Base-by-base conservation (phyloP, 2,329 filamentous ascomycete species). In the Rhynchosporium secalis region DNA sequence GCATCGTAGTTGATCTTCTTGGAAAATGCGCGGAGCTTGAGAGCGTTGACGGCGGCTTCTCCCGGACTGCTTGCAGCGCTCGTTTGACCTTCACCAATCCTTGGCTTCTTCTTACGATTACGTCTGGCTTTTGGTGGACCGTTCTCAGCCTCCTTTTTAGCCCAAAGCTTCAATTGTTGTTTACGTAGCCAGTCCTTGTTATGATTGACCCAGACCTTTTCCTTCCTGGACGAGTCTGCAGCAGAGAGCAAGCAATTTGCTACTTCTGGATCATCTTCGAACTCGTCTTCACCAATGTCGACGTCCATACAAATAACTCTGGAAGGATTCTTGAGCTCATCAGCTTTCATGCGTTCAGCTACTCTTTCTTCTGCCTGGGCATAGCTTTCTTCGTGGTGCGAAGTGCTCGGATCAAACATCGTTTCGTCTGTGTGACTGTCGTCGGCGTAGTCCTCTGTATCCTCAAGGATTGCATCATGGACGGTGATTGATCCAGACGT, bases 151-250 rank as follows among this genome's bases (percentile, higher is more conserved):
- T 85, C 78, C 75, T 92, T 91, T 63, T 87, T 84, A 45, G 89
- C 85, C 61, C 96, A 88, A 6, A 89, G 82, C 75, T 95, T 96
- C 64, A 90, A 86, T 72, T 97, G 92, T 72, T 96, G 89, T 55
- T 87, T 84, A 8, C 94, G 90, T 45, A 99, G 81, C 84, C 93
- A 99, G 68, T 96, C 92, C 74, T 95, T 92, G 76, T 99, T 98
- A 73, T 93, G 88, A 63, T 94, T 93, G 48, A 96, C 87, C 95
- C 95, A 99, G 58, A 98, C 90, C 63, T 87, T 86, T 75, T 97
- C 93, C 75, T 97, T 98, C 72, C 92, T 85, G 40, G 84, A 84
- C 2, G 88, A 85, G 76, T 98, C 93, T 3, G 86, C 84, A 1
- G 87, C 83, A 0, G 83, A 84, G 4, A 98, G 81, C 41, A 92